These are phyloP conservation scores for Aspergillus oerlinghausenensis DNA, from an alignment of 2,329 filamentous ascomycete genomes.

Conservation along the genomic window DNA sequence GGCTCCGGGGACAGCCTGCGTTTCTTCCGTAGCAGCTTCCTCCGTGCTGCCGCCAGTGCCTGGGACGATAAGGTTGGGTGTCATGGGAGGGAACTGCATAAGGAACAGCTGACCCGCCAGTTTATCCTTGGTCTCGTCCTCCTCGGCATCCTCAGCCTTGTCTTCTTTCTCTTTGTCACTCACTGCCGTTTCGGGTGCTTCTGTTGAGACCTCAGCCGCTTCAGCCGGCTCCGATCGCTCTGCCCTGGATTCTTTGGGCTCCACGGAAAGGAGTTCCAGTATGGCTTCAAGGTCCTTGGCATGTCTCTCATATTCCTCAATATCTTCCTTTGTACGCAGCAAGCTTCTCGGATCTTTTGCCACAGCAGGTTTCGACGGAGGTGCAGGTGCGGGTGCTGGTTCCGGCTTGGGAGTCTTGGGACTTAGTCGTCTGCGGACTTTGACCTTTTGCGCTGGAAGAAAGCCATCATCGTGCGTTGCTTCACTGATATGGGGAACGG, in stretches of 20 bases:
- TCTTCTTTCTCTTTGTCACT: constrained; percentile 15
- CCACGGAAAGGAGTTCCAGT: constrained; percentile 33
- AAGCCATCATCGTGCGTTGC: constrained; percentile 27
- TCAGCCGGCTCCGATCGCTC: constrained; percentile 13
- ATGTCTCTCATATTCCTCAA: constrained; percentile 40
- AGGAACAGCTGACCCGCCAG: constrained; percentile 56
- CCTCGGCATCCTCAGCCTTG: constrained; percentile 21
- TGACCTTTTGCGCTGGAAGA: constrained; percentile 31
- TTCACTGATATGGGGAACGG: constrained; percentile 25
- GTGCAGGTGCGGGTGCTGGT: not conserved
- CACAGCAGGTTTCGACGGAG: constrained; percentile 4
- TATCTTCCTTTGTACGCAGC: constrained; percentile 39
- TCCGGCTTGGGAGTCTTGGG: constrained; percentile 15
- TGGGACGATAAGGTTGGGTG: constrained; percentile 51
- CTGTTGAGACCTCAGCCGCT: not conserved
- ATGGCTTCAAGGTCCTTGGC: constrained; percentile 37
- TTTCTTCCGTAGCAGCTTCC: constrained; percentile 3
- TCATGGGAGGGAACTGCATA: constrained; percentile 60
- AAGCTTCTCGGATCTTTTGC: constrained; percentile 29
- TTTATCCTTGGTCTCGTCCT: constrained; percentile 33
- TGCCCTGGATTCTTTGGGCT: constrained; percentile 14
- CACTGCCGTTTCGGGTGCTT: constrained; percentile 12
- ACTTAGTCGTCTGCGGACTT: constrained; percentile 30
- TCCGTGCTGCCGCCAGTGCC: constrained; percentile 12
- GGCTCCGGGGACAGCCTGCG: not conserved